A percentile compares a stretch with the other conserved stretches of the same genome.
These are phyloP conservation scores for Nicotiana paniculata DNA, from an alignment of 257 asterid species.

Conservation along the genomic window DNA sequence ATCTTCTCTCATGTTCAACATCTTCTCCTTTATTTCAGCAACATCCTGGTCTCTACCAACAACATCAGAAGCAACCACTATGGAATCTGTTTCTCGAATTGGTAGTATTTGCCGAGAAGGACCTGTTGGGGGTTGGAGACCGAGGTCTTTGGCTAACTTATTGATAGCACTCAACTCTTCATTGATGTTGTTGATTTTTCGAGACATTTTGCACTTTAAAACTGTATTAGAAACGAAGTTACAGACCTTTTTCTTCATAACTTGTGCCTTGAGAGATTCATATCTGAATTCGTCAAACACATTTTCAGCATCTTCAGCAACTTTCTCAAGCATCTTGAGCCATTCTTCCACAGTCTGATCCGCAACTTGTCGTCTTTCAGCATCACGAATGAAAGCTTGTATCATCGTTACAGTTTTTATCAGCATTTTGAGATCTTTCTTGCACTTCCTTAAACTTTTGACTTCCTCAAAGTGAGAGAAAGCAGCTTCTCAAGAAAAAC, in stretches of 20 bases:
- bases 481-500: neutral
- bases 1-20: neutral
- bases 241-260: neutral
- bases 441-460: neutral
- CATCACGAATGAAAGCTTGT: constrained; percentile 7
- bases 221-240: neutral
- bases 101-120: neutral
- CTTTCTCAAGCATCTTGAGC: constrained; percentile 14
- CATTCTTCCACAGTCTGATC: neutral
- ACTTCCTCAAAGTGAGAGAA: neutral
- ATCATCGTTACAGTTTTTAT: neutral
- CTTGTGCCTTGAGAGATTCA: neutral
- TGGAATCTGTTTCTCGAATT: neutral
- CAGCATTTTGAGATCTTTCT: neutral
- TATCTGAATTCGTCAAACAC: constrained; percentile 14
- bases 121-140: neutral
- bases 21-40: neutral
- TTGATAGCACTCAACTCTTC: constrained; percentile 3
- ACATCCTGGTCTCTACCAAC: constrained; percentile 15
- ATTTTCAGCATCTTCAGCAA: constrained; percentile 16
- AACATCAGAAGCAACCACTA: neutral
- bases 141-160: neutral
- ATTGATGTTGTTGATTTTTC: constrained; percentile 8
- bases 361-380: neutral
- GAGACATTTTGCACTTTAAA: neutral